phyloP scores from a whole-genome alignment of 139 green algal species.

The Protoeuglena noctilucae region DNA sequence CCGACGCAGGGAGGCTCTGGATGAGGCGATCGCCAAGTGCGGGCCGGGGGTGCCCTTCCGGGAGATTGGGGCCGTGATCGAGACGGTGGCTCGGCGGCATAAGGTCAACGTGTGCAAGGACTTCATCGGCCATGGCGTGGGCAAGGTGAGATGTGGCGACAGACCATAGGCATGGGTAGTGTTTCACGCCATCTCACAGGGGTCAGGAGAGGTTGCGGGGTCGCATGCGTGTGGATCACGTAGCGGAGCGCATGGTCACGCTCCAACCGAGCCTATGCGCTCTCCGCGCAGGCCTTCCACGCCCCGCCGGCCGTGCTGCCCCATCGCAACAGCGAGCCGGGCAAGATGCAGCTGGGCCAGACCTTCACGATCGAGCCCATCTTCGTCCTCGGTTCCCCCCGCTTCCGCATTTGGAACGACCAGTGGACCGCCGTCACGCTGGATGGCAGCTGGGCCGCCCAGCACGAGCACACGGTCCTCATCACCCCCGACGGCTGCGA shows the following conservation, averaged over 20 bases:
- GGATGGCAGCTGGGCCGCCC: conserved; percentile 72
- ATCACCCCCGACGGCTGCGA: conserved; percentile 73
- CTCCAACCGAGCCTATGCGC: too few species aligned
- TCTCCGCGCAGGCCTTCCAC: too few species aligned
- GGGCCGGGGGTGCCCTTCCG: conserved; percentile 55
- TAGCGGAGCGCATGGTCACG: too few species aligned
- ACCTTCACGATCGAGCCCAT: conserved; percentile 99
- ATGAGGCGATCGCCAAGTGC: too few species aligned
- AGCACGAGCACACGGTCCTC: conserved; percentile 92
- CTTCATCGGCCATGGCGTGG: conserved; percentile 93
- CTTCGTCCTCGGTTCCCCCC: conserved; percentile 41
- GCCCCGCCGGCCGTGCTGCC: background rate
- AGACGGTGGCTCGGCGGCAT: conserved; percentile 56
- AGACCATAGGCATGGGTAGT: too few species aligned
- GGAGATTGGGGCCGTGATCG: conserved; percentile 61
- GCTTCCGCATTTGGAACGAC: conserved; percentile 64
- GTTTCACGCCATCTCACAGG: too few species aligned
- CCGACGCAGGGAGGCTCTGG: too few species aligned
- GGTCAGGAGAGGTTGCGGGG: too few species aligned
- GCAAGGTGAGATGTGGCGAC: conserved; percentile 23
- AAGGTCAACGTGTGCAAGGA: conserved; percentile 48
- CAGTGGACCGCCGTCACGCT: conserved; percentile 82
- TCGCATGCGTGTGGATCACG: too few species aligned
- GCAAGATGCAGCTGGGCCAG: conserved; percentile 48
- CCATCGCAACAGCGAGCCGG: background rate